Evolutionary conservation across 441 rosid species (phyloP), one percentile per base, ranked within the genome.

Genomic region (Pelargonium australe): DNA sequence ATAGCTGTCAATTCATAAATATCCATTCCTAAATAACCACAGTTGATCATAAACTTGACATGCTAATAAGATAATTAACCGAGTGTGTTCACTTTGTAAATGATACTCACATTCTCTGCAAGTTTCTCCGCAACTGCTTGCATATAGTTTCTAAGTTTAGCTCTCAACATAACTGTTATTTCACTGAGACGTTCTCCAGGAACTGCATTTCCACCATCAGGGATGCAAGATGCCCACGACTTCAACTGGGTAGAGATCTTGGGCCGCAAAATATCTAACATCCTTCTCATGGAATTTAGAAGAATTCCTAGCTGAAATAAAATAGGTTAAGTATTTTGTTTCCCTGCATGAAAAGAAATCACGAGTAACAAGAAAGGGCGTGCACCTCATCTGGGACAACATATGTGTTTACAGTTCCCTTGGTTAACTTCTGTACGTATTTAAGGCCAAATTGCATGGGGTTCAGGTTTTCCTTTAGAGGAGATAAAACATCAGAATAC

Each of bases 51-150:
- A 23, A 49, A 70, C 57, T 53, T 51, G 37, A 64, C 61, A 19
- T 43, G 17, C 17, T 17, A 57, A 40, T 53, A 5, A 16, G 63
- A 69, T 60, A 49, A 83, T 47, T 47, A 11, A 47, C 53, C 53
- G 11, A 44, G n/a, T 12, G n/a, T 12, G n/a, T 47, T 47, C n/a
- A 47, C 53, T 51, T 51, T 57, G 12, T 19, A 57, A 57, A 5
- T 5, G 63, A 57, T 72, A 84, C 99, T 86, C 75, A 95, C 99
- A 80, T 95, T 95, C 76, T 92, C 98, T 0, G 88, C 90, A 45
- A 95, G 90, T 73, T 92, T 95, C 72, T 89, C 97, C 19, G 89
- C 90, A 58, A 95, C 91, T 40, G 97, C 99, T 76, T 95, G 97
- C 76, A 89, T 82, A 76, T 89, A 95, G 64, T 82, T 84, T 66